Evolutionary conservation across 306 rosid species (phyloP).

Genomic region (Canavalia gladiata): DNA sequence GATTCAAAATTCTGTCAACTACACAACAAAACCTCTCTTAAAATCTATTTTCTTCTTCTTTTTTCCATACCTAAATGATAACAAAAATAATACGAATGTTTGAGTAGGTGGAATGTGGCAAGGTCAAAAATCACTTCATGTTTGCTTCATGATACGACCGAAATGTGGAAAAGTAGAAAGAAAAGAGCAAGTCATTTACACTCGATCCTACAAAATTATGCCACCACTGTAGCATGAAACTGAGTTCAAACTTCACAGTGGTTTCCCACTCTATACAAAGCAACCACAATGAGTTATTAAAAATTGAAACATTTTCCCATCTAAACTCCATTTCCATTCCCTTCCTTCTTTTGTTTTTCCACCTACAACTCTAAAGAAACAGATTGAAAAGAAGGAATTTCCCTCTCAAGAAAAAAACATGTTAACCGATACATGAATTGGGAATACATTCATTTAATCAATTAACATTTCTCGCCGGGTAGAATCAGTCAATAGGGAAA

Average conservation of each 20-base stretch:
- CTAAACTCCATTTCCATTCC: constrained; percentile 24
- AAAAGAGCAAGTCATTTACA: background rate
- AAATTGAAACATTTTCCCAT: constrained; percentile 18
- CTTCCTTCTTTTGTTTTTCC: background rate
- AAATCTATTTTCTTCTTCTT: background rate
- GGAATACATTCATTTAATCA: constrained; percentile 21
- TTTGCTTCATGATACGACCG: background rate
- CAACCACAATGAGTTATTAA: background rate
- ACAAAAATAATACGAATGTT: constrained; percentile 1
- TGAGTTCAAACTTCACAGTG: constrained; percentile 15
- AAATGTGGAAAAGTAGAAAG: constrained; percentile 14
- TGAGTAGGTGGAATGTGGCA: background rate
- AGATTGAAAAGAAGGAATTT: background rate
- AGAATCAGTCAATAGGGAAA: constrained; percentile 27
- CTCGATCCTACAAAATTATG: background rate
- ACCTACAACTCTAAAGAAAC: background rate
- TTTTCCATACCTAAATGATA: constrained; percentile 1
- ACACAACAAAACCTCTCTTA: background rate
- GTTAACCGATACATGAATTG: constrained; percentile 20
- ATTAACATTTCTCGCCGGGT: background rate
- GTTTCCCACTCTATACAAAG: constrained; percentile 29
- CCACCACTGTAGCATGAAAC: constrained; percentile 1
- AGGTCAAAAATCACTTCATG: constrained; percentile 18
- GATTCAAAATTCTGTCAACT: background rate
- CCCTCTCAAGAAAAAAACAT: constrained; percentile 1